These are phyloP conservation scores for Starmerella vaccinii DNA, from an alignment of 805 yeast species.

Conservation along the genomic window DNA sequence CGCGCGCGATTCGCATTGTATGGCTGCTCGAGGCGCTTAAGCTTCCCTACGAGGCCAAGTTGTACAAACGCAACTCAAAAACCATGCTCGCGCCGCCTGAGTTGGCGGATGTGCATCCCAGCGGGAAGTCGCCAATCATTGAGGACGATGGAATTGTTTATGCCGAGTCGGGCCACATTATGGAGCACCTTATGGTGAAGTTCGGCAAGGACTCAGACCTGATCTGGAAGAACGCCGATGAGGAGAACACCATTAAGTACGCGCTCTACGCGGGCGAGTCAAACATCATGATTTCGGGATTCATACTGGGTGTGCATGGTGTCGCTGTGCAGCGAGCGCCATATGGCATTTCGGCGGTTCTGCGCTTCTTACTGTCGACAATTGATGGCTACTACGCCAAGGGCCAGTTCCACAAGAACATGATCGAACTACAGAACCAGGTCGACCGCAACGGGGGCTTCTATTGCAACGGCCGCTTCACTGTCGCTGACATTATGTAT, in stretches of 20 bases:
- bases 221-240: constrained; percentile 34
- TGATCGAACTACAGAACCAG: constrained; percentile 36
- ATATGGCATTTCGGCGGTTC: constrained; percentile 26
- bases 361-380: constrained; percentile 37
- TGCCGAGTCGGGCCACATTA: constrained; percentile 54
- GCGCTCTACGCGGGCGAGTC: constrained; percentile 54
- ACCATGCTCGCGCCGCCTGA: constrained; percentile 42
- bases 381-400: constrained; percentile 41
- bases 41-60: constrained; percentile 44
- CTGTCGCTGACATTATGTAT: constrained; percentile 51
- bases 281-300: constrained; percentile 43
- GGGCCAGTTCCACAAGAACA: constrained; percentile 37
- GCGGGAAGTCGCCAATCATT: constrained; percentile 55
- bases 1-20: constrained; percentile 50
- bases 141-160: constrained; percentile 37
- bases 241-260: constrained; percentile 39
- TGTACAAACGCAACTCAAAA: constrained; percentile 40
- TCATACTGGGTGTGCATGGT: constrained; percentile 32
- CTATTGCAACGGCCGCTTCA: constrained; percentile 49
- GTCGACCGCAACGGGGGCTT: constrained; percentile 42
- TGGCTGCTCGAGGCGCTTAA: constrained; percentile 58
- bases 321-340: constrained; percentile 27
- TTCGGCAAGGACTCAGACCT: constrained; percentile 39
- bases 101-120: constrained; percentile 45
- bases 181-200: constrained; percentile 41